These are phyloP conservation scores for Pyrenochaeta sp. DNA, from an alignment of 2,329 filamentous ascomycete species.

Conservation along the genomic window DNA sequence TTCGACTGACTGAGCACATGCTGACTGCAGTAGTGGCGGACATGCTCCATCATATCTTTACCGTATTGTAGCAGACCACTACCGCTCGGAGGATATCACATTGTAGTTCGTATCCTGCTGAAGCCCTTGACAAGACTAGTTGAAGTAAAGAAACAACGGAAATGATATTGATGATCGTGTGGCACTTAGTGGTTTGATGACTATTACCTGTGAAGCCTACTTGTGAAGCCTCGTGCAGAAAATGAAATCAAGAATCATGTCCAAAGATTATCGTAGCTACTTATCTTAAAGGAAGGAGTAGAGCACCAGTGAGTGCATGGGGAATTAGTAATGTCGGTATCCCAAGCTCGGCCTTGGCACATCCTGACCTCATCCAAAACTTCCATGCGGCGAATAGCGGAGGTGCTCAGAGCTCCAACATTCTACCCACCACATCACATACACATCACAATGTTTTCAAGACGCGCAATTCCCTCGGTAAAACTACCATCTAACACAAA, in stretches of 20 bases:
- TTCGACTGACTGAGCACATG: background rate
- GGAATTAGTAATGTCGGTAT: conserved; percentile 19
- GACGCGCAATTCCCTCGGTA: conserved; percentile 49
- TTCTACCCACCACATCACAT: conserved; percentile 20
- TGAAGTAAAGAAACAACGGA: background rate
- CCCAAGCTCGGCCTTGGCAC: conserved; percentile 27
- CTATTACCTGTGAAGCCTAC: background rate
- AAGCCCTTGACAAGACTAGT: background rate
- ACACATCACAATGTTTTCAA: conserved; percentile 46
- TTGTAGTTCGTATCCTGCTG: conserved; percentile 38
- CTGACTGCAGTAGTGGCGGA: conserved; percentile 61
- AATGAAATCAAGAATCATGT: background rate
- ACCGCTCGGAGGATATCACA: conserved; percentile 75
- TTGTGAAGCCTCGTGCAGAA: background rate
- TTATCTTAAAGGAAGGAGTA: background rate
- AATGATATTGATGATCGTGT: background rate
- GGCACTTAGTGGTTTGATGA: background rate
- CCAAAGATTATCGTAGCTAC: background rate
- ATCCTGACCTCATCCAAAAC: conserved; percentile 41
- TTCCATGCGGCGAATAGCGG: conserved; percentile 33
- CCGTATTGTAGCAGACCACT: conserved; percentile 77
- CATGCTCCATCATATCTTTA: conserved; percentile 78
- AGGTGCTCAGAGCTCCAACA: conserved; percentile 28
- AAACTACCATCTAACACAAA: background rate
- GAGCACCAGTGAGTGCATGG: conserved; percentile 4